Evolutionary conservation across 176 grass and related monocot genomes (phyloP).

Genomic region (Luzula sylvatica): DNA sequence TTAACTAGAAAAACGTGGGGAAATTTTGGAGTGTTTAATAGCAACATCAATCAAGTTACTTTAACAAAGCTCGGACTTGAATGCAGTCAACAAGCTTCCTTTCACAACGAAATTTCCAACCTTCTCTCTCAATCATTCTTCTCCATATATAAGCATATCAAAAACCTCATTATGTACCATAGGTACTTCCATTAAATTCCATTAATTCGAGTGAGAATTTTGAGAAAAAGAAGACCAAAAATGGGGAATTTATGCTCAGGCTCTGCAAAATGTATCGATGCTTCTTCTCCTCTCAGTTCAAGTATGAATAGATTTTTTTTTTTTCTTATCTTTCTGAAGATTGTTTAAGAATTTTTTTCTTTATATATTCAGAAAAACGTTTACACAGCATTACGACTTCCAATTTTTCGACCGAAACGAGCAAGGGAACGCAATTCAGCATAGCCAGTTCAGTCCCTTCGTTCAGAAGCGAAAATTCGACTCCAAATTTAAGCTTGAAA

Average conservation of each 20-base stretch:
- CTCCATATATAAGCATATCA: not conserved
- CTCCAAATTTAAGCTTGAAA: slow-evolving; percentile 25
- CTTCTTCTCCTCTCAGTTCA: slow-evolving; percentile 37
- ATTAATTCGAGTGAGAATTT: not conserved
- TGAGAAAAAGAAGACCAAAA: not conserved
- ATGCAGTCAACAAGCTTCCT: too few species aligned
- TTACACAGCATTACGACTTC: slow-evolving; percentile 21
- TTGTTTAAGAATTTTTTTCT: not conserved
- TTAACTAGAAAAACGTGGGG: too few species aligned
- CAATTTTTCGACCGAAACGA: slow-evolving; percentile 17
- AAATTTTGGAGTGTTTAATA: too few species aligned
- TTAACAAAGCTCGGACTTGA: too few species aligned
- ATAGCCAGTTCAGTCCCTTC: slow-evolving; percentile 8
- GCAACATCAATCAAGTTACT: too few species aligned
- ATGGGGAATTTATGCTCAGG: slow-evolving; percentile 66
- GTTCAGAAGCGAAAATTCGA: not conserved
- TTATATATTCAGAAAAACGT: slow-evolving; percentile 29
- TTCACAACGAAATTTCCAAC: not conserved
- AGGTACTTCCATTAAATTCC: not conserved
- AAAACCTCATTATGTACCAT: not conserved
- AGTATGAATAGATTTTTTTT: slow-evolving; percentile 22
- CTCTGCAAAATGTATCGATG: slow-evolving; percentile 44
- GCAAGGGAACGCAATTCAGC: slow-evolving; percentile 19
- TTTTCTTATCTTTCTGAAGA: not conserved
- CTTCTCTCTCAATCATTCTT: not conserved